Conservation (phyloP, 768 basidiomycete genomes). For the Tulasnella sp. region DNA sequence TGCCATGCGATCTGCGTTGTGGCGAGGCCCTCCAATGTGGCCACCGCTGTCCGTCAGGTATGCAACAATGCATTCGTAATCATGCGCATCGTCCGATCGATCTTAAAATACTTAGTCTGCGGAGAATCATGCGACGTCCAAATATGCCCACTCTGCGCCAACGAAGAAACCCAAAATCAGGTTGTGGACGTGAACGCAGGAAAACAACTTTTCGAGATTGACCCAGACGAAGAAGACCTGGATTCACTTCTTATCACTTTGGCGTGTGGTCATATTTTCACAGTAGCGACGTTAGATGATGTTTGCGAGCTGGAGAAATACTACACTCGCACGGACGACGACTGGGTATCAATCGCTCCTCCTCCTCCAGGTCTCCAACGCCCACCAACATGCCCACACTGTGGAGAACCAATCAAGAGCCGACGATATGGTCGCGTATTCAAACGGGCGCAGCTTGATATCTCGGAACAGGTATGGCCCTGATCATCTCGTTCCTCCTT, state of each 20-base stretch:
- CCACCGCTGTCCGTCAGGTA: conserved; percentile 56
- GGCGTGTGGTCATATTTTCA: conserved; percentile 60
- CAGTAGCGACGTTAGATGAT: conserved; percentile 69
- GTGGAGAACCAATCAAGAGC: conserved; percentile 53
- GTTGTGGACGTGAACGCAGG: conserved; percentile 61
- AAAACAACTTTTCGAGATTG: conserved; percentile 46
- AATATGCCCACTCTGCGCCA: conserved; percentile 51
- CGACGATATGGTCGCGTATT: conserved; percentile 57
- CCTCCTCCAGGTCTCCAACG: conserved; percentile 40
- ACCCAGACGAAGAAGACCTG: conserved; percentile 35
- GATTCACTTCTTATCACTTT: conserved; percentile 58
- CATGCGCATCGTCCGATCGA: no score
- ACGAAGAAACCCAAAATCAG: conserved; percentile 38
- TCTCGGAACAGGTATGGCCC: conserved; percentile 45
- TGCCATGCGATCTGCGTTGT: conserved; percentile 61
- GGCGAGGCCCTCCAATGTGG: conserved; percentile 49
- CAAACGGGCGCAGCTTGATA: conserved; percentile 61
- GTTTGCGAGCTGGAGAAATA: conserved; percentile 49
- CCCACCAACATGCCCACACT: conserved; percentile 59
- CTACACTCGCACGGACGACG: conserved; percentile 42
- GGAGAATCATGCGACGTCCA: conserved; percentile 59
- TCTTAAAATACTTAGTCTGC: conserved; percentile 47
- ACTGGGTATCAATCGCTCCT: conserved; percentile 45
- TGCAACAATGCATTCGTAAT: not conserved
- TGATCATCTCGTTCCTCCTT: not conserved